Evolutionary conservation across 306 rosid species (phyloP), one percentile per base, ranked within the genome.

Genomic region (Cucurbita moschata): DNA sequence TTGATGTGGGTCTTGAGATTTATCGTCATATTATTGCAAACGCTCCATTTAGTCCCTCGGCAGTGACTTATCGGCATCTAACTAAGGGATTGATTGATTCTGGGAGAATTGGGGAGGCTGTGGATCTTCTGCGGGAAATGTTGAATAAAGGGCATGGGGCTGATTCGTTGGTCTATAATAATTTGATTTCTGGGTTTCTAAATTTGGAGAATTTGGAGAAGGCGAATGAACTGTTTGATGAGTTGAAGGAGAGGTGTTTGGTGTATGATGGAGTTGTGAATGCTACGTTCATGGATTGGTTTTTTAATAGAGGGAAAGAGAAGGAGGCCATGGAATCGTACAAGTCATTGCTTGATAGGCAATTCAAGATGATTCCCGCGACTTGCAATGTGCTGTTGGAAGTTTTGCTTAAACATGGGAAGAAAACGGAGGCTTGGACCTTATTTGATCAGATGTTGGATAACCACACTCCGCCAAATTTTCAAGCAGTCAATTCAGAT

Each of bases 291-390:
- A 94, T 90, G 97, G 94, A 90, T 15, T 89, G 96, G 97, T 91
- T 85, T 73, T 91, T 94, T 70, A 78, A 44, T 1, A 49, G 68
- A 59, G 97, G 97, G 52, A 79, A 79, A 71, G 86, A 75, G 46
- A 89, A 86, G 78, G 97, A 89, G 81, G 99, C 97, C 2, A 91
- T 94, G 95, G 97, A 89, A 10, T 91, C 97, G 0, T 94, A 94
- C 55, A 88, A 60, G 87, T 90, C 91, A 5, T 80, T 86, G 69
- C 76, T 88, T 58, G 92, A 84, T 51, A 78, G 92, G 40, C 80
- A 89, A 76, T 94, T 94, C 78, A 81, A 83, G 84, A 91, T 89
- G 95, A 78, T 79, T n/a, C 96, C 99, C 0, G 91, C 92, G 0
- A 94, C 96, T 66, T 86, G 99, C 74, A 94, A 94, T 84, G 99